These are phyloP conservation scores for Argentina anserina DNA, from an alignment of 306 rosid genomes.

Conservation along the genomic window DNA sequence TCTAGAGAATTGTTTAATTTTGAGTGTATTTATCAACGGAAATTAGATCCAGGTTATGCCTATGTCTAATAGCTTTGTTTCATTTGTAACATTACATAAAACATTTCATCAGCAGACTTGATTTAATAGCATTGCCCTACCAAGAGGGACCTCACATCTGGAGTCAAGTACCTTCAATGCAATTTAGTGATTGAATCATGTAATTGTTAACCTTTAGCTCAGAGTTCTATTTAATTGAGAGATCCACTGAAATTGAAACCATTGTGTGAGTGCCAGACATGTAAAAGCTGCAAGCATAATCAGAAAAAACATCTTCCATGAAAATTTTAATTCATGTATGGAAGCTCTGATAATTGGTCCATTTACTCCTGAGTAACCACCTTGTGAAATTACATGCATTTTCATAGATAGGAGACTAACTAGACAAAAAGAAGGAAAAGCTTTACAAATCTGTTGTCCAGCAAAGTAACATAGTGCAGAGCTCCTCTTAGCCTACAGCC, in stretches of 20 bases:
- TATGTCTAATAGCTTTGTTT: background rate
- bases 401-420: constrained; percentile 27
- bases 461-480: constrained; percentile 39
- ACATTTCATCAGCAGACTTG: background rate
- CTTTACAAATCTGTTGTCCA: constrained; percentile 62
- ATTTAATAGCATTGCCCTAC: background rate
- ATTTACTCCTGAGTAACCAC: background rate
- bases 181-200: background rate
- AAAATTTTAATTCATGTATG: background rate
- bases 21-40: constrained; percentile 7
- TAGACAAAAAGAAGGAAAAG: constrained; percentile 26
- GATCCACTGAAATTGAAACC: background rate
- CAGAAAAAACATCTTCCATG: background rate
- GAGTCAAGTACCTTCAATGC: background rate
- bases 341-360: background rate
- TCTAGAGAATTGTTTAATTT: constrained; percentile 8
- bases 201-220: background rate
- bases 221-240: background rate
- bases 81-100: background rate
- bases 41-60: background rate
- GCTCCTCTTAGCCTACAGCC: constrained; percentile 46
- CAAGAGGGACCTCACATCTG: background rate
- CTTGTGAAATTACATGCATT: constrained; percentile 23
- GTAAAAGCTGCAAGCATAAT: background rate
- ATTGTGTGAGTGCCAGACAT: background rate